phyloP scores from a whole-genome alignment of 2,329 filamentous ascomycete genomes.

The Fusarium humuli region DNA sequence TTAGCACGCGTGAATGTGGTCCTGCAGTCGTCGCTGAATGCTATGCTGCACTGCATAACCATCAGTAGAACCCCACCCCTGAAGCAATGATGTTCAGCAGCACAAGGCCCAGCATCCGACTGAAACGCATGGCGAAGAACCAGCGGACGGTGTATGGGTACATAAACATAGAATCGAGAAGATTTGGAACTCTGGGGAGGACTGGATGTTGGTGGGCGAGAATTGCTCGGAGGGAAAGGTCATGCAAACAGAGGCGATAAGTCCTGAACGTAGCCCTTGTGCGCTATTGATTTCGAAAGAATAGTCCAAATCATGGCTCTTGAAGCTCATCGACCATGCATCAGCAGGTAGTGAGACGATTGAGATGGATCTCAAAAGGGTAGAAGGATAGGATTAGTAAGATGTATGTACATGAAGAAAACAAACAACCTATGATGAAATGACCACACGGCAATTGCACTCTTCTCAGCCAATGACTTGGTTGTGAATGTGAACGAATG shows the following conservation, averaged over 20 bases:
- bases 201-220: neutral
- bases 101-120: conserved; percentile 6
- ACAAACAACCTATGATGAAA: conserved; percentile 11
- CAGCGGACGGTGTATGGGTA: neutral
- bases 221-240: neutral
- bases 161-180: neutral
- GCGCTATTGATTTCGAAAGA: neutral
- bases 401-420: conserved; percentile 3
- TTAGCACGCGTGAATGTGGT: conserved; percentile 23
- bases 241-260: neutral
- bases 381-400: conserved; percentile 1
- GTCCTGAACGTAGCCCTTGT: neutral
- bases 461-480: neutral
- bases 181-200: conserved; percentile 9
- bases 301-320: neutral
- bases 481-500: neutral
- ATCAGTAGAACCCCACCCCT: neutral
- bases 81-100: conserved; percentile 1
- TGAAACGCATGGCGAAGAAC: neutral
- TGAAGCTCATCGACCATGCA: neutral
- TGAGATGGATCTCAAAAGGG: neutral
- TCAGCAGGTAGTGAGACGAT: neutral
- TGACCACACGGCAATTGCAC: neutral
- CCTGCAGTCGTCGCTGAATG: conserved; percentile 3
- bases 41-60: conserved; percentile 5